Base-by-base conservation (phyloP, 805 yeast genomes). In the Candida railenensis region DNA sequence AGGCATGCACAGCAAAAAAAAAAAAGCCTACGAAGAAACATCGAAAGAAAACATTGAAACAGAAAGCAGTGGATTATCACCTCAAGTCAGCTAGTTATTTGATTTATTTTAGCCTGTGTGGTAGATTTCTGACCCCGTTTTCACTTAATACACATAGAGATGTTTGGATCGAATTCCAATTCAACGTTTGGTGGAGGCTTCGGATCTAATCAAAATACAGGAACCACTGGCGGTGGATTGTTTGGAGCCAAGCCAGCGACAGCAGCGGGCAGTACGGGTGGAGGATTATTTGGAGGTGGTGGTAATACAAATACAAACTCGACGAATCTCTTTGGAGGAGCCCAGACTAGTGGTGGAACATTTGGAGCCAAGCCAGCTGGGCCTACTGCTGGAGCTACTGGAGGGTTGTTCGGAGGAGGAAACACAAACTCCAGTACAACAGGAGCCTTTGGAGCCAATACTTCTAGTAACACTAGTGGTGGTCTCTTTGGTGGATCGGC, bases 311-410 rank as follows among this genome's bases (percentile, higher is more conserved):
- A 16, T 22, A 42, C 38, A n/a, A 33, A 40, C 32, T 44, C 25
- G 9, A 11, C 11, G 30, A 25, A 25, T 25, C 11, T 11, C 5
- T 25, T 25, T 25, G 30, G 30, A 11, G 11, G 30, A 5, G 11
- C 30, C 5, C 30, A 25, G 30, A 5, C 30, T 19, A 36, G 28
- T 8, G 57, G 58, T 7, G 60, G 61, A 9, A 52, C 70, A 15
- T 74, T 74, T 54, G 67, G 67, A 37, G 46, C 44, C 39, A 43
- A 54, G 36, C 61, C 46, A 9, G 49, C 48, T 4, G 47, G 55
- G 37, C 50, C 47, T 12, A 55, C 5, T 8, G 37, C 18, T 7
- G 14, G 7, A 14, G 51, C 63, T 16, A 40, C 53, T n/a, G 60
- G 62, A 21, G 56, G 59, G 8, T 40, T 57, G 21, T 54, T 54